phyloP scores from a whole-genome alignment of 257 asterid genomes.

The Primulina tabacum region DNA sequence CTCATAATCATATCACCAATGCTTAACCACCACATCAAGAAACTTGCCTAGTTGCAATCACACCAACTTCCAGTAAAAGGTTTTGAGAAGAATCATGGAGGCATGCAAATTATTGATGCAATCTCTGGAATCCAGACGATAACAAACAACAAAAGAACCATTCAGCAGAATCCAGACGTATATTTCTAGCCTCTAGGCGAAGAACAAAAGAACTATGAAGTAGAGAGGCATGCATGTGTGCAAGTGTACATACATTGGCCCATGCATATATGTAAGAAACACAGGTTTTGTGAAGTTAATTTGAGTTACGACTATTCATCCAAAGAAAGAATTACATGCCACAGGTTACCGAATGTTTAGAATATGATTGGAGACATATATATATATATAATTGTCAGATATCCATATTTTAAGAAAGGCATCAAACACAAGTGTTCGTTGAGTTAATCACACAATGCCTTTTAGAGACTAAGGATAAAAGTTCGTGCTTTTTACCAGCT shows the following conservation, averaged over 20 bases:
- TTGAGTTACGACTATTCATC: not conserved
- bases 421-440: not conserved
- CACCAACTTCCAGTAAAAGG: not conserved
- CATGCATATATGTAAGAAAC: not conserved
- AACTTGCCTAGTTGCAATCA: not conserved
- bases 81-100: not conserved
- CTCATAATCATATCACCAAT: not conserved
- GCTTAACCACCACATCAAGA: conserved; percentile 1
- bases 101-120: not conserved
- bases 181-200: not conserved
- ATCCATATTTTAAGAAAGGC: not conserved
- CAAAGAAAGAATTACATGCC: not conserved
- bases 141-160: not conserved
- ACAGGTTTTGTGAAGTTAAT: not conserved
- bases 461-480: not conserved
- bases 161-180: not conserved
- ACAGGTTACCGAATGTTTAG: not conserved
- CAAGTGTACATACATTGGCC: not conserved
- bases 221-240: not conserved
- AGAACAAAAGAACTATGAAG: not conserved
- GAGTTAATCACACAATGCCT: not conserved
- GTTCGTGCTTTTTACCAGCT: conserved; percentile 46
- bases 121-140: not conserved
- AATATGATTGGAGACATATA: not conserved
- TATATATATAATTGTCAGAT: no score